Evolutionary conservation across 164 flowering plant species (phyloP).

Genomic region (Aristolochia fimbriata): DNA sequence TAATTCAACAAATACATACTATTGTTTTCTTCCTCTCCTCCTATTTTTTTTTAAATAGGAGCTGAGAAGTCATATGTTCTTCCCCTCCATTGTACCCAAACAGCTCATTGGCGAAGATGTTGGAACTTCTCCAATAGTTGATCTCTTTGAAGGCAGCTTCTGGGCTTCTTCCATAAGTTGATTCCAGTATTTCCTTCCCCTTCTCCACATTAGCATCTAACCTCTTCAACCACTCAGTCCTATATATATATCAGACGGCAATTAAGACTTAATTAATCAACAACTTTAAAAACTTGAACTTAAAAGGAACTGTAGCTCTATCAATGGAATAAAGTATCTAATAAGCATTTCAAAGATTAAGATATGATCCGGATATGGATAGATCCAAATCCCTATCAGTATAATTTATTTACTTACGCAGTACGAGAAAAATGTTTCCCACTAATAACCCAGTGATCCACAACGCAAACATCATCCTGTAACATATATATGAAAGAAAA

Average conservation of each 20-base stretch:
- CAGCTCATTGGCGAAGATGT: constrained; percentile 6
- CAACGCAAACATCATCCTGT: constrained; percentile 16
- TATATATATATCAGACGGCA: not conserved
- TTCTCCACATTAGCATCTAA: not conserved
- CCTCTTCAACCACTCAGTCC: constrained; percentile 2
- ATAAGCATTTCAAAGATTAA: no score
- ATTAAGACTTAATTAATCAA: no score
- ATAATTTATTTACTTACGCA: constrained; percentile 1
- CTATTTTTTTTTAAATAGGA: constrained; percentile 10
- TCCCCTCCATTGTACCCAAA: constrained; percentile 11
- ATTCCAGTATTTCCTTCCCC: constrained; percentile 2
- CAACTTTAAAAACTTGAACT: no score
- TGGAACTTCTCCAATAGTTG: constrained; percentile 11
- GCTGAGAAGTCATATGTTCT: constrained; percentile 14
- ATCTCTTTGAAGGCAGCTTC: constrained; percentile 9
- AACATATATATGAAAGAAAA: not conserved
- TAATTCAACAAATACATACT: no score
- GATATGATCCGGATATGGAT: no score
- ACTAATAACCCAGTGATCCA: constrained; percentile 15
- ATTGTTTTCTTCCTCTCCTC: no score
- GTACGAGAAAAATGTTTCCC: constrained; percentile 14
- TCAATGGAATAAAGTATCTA: no score
- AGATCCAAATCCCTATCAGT: no score
- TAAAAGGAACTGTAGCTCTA: no score
- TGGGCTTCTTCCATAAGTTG: not conserved